Evolutionary conservation across 208 protist species (phyloP), one percentile per base, ranked within the genome.

Genomic region (Endotrypanum monterogeii): DNA sequence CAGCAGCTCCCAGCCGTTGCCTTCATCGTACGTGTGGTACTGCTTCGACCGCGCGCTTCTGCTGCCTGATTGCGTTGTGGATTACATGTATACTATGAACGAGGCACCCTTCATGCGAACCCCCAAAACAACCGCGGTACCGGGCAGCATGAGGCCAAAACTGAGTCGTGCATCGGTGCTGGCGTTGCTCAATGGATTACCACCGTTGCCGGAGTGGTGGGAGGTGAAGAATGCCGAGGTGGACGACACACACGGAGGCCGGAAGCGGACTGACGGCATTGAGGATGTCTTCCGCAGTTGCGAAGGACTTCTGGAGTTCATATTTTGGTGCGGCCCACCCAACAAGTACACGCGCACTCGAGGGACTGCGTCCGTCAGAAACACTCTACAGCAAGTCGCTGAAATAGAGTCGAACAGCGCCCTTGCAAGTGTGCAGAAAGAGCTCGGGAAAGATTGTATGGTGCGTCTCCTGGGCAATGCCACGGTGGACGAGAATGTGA

Each of bases 1-100:
- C 41, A 9, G 41, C 57, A 56, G 16, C 14, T n/a, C 58, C 56
- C 72, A 20, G 67, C 74, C 54, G 77, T 78, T 20, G 62, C 76
- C 58, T 74, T 80, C 69, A 41, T 74, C 69, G 30, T 80, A 76
- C 54, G 86, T 93, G 71, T 98, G 95, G 94, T 91, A 96, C 79
- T 87, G 89, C 76, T 94, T 97, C 67, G 93, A 97, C 58, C 84
- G 90, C 63, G 73, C 71, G 50, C 78, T 97, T 32, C 61, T 96
- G 11, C 76, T 98, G 54, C 91, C 93, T 0, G 92, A 98, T 73
- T 96, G 89, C 61, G 80, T 98, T 32, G 85, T 98, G 30, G 94
- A 98, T 58, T 96, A 90, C 84, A 83, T 72, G 46, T 96, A 96
- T 82, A 89, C 73, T 32, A 56, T 83, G 20, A 57, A 76, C 5